A percentile compares a stretch with the other conserved stretches of the same genome.
Conservation (phyloP, 345 rosid genomes). For the Salix suchowensis region DNA sequence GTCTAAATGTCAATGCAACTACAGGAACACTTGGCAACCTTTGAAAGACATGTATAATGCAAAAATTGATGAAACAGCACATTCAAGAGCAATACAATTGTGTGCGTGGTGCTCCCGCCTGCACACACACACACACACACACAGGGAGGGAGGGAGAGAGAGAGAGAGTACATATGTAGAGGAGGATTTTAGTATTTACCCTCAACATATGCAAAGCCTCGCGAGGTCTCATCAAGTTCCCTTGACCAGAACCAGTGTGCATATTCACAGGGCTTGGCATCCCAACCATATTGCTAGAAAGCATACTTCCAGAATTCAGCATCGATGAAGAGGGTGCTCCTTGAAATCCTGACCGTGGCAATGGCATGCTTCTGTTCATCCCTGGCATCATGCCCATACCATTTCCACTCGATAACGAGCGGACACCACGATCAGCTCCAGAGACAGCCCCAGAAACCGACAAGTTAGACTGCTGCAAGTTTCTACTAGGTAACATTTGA, state of each 20-base stretch:
- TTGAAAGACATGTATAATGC: neutral
- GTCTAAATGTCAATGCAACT: neutral
- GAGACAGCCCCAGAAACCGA: slow-evolving; percentile 60
- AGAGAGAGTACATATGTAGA: neutral
- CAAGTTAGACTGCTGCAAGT: slow-evolving; percentile 65
- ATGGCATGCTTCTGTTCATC: slow-evolving; percentile 60
- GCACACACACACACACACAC: too few species aligned
- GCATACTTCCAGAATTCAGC: slow-evolving; percentile 60
- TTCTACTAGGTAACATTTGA: slow-evolving; percentile 66
- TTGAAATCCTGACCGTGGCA: slow-evolving; percentile 75
- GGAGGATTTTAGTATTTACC: slow-evolving; percentile 40
- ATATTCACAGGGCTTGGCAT: slow-evolving; percentile 56
- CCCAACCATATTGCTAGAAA: slow-evolving; percentile 67
- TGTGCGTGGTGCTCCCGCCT: too few species aligned
- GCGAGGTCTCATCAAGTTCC: slow-evolving; percentile 73
- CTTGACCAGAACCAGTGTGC: slow-evolving; percentile 66
- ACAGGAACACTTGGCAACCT: neutral
- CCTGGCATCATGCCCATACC: slow-evolving; percentile 62
- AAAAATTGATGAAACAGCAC: neutral
- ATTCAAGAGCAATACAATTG: neutral
- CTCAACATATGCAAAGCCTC: slow-evolving; percentile 67
- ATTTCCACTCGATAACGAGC: slow-evolving; percentile 64
- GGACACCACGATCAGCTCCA: slow-evolving; percentile 63
- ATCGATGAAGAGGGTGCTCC: slow-evolving; percentile 65
- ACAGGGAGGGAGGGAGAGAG: neutral